Evolutionary conservation across 192 early-diverging fungal genomes (phyloP).

Genomic region (Jimgerdemannia flammicorona): DNA sequence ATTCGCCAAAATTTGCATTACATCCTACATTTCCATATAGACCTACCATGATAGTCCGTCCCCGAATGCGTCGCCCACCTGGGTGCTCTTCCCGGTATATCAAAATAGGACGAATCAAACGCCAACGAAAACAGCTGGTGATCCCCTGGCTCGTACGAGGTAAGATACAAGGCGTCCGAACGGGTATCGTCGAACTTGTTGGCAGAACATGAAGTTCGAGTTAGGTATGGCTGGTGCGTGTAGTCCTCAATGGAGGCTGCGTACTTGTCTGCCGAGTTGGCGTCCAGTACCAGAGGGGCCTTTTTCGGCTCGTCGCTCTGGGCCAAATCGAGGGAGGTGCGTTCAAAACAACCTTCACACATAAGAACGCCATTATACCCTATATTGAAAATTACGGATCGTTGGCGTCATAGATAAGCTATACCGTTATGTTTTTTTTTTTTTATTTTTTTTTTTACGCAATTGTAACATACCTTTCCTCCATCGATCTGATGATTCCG

Average conservation of each 20-base stretch:
- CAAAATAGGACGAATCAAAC: slow-evolving; percentile 83
- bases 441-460: no score
- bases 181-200: slow-evolving; percentile 44
- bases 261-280: slow-evolving; percentile 27
- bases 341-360: slow-evolving; percentile 63
- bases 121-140: slow-evolving; percentile 71
- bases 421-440: no score
- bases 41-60: slow-evolving; percentile 81
- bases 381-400: not conserved
- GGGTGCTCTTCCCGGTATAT: slow-evolving; percentile 88
- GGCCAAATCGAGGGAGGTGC: slow-evolving; percentile 30
- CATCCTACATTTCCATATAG: no score
- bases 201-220: slow-evolving; percentile 46
- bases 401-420: no score
- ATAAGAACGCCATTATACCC: slow-evolving; percentile 70
- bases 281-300: slow-evolving; percentile 21
- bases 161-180: slow-evolving; percentile 45
- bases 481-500: slow-evolving; percentile 53
- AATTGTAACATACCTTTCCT: slow-evolving; percentile 45
- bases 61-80: slow-evolving; percentile 91
- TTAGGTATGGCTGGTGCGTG: slow-evolving; percentile 62
- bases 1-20: not conserved
- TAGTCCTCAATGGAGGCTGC: slow-evolving; percentile 62
- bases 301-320: slow-evolving; percentile 19
- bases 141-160: slow-evolving; percentile 60